Base-by-base conservation (phyloP, 768 basidiomycete species). In the Kwoniella pini region DNA sequence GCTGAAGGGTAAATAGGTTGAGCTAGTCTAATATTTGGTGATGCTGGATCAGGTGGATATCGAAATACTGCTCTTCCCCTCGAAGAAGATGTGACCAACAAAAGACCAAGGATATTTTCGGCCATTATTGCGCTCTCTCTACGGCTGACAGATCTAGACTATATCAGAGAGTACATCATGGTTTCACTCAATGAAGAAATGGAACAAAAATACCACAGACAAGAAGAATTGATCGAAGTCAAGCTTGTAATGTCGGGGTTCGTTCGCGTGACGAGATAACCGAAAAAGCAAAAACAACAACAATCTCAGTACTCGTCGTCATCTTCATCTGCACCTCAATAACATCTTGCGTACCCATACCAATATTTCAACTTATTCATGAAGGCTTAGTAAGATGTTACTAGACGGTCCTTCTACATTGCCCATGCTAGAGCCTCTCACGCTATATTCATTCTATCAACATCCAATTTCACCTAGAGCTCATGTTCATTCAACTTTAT, bases 41-140 rank as follows among this genome's bases (percentile, higher is more conserved):
- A 79, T 12, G 80, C 69, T 13, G 91, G 90, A 13, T 81, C 81
- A 13, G 90, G 87, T 0, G 93, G 93, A 88, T 91, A 95, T 63
- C 89, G 83, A 74, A 87, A 92, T 53, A 91, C 87, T 4, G 92
- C 85, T 26, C 88, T 90, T 70, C 87, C 89, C 6, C 89, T 86
- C 9, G 91, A 92, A 12, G 87, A 87, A 4, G 90, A 90, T 42
- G 74, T 75, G 44, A 91, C 89, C 33, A 96, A 84, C 3, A 94
- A 79, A 62, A 95, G 82, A 10, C 90, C 87, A 46, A 93, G 81
- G 30, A 96, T 83, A 43, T 75, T 72, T 46, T 74, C 73, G 6
- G 71, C 70, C 73, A 75, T 75, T n/a, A n/a, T n/a, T n/a, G n/a
- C n/a, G n/a, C n/a, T n/a, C n/a, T n/a, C n/a, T n/a, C n/a, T n/a